These are phyloP conservation scores for Cystofilobasidium bisporidii DNA, from an alignment of 768 basidiomycete genomes.

Conservation along the genomic window DNA sequence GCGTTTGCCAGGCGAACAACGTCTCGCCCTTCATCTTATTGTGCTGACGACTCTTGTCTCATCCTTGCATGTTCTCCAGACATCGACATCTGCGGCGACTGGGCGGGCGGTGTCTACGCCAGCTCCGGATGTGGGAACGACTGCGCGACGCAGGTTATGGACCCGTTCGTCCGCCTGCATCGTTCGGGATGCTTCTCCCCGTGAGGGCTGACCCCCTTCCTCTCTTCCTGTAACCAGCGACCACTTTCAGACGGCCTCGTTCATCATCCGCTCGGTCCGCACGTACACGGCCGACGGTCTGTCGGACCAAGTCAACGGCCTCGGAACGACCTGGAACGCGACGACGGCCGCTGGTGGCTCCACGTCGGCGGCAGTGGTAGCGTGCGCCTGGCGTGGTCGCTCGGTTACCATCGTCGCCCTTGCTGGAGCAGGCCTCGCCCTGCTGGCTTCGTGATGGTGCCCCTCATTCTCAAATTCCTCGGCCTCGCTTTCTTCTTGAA, in stretches of 20 bases:
- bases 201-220: neutral
- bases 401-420: too few species aligned
- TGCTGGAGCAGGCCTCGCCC: too few species aligned
- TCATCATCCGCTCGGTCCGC: constrained; percentile 15
- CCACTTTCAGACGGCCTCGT: neutral
- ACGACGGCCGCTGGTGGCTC: too few species aligned
- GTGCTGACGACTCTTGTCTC: neutral
- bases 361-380: too few species aligned
- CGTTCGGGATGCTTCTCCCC: neutral
- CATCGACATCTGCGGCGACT: constrained; percentile 14
- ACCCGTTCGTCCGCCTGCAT: neutral
- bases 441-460: too few species aligned
- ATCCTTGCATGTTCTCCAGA: neutral
- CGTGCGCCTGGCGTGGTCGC: too few species aligned
- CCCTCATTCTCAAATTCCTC: too few species aligned
- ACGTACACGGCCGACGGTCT: constrained; percentile 9
- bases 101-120: constrained; percentile 8
- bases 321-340: constrained; percentile 8
- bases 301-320: neutral
- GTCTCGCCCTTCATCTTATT: neutral
- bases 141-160: constrained; percentile 1
- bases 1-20: too few species aligned
- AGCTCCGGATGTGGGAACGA: neutral
- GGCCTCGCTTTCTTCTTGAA: too few species aligned
- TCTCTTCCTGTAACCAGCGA: neutral